phyloP scores from a whole-genome alignment of 768 basidiomycete species.

The Tephrocybe sp. region DNA sequence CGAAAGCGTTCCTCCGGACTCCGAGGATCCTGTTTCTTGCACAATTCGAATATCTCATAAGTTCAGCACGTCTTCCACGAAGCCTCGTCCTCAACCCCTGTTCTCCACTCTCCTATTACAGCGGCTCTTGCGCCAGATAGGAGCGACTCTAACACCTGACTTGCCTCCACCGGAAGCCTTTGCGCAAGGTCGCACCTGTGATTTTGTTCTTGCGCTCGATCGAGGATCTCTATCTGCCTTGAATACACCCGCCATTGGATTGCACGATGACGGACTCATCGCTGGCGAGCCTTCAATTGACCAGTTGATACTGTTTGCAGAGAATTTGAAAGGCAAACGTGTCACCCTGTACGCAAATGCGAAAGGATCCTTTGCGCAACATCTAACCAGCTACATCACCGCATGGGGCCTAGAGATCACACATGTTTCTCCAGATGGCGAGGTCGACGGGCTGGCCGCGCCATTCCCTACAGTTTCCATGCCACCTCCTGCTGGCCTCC shows the following conservation, averaged over 20 bases:
- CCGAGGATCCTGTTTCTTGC: slow-evolving; percentile 38
- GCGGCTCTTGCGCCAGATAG: slow-evolving; percentile 59
- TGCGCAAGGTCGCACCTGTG: slow-evolving; percentile 56
- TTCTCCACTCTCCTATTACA: slow-evolving; percentile 54
- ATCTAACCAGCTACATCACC: slow-evolving; percentile 89
- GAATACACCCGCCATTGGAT: slow-evolving; percentile 36
- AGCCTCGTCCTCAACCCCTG: slow-evolving; percentile 40
- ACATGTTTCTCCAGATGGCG: slow-evolving; percentile 67
- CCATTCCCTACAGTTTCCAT: slow-evolving; percentile 8
- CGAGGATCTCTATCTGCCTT: slow-evolving; percentile 50
- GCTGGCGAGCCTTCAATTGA: slow-evolving; percentile 76
- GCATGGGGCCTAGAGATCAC: slow-evolving; percentile 95
- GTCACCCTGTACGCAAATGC: slow-evolving; percentile 84
- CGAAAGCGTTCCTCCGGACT: slow-evolving; percentile 20
- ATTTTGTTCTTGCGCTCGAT: slow-evolving; percentile 65
- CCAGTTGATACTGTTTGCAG: slow-evolving; percentile 77
- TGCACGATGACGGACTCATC: slow-evolving; percentile 49
- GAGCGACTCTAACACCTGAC: slow-evolving; percentile 47
- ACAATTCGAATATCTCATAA: slow-evolving; percentile 52
- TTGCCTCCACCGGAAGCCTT: slow-evolving; percentile 42
- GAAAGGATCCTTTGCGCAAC: slow-evolving; percentile 87
- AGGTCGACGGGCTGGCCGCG: slow-evolving; percentile 38
- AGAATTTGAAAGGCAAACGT: slow-evolving; percentile 78
- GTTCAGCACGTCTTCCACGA: slow-evolving; percentile 26
- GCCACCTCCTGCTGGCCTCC: slow-evolving; percentile 8